These are phyloP conservation scores for Kurtzmaniella quercitrusa DNA, from an alignment of 1,139 yeast species.

Conservation along the genomic window DNA sequence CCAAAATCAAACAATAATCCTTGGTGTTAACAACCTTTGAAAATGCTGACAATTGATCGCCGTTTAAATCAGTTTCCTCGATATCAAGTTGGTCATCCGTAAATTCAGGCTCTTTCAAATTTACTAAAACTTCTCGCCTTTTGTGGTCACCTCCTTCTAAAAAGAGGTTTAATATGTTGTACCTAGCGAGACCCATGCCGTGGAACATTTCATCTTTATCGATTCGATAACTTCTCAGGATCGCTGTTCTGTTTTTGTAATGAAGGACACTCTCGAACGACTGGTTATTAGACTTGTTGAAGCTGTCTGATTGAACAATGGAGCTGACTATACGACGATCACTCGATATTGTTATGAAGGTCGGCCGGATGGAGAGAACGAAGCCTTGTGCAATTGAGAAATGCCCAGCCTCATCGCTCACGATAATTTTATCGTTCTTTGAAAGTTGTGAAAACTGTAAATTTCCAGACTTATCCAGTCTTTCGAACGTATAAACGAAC, in stretches of 20 bases:
- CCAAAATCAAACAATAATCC: slow-evolving; percentile 78
- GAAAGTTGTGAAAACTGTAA: slow-evolving; percentile 43
- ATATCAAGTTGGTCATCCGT: not conserved
- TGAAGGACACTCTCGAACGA: slow-evolving; percentile 45
- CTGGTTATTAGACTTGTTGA: slow-evolving; percentile 44
- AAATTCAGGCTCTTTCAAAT: slow-evolving; percentile 35
- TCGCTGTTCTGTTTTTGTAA: slow-evolving; percentile 11
- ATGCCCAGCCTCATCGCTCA: slow-evolving; percentile 81
- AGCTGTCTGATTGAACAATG: slow-evolving; percentile 34
- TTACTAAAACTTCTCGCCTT: slow-evolving; percentile 61
- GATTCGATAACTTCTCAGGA: slow-evolving; percentile 47
- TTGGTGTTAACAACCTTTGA: slow-evolving; percentile 58
- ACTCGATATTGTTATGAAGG: slow-evolving; percentile 39
- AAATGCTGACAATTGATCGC: slow-evolving; percentile 69
- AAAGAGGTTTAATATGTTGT: slow-evolving; percentile 67
- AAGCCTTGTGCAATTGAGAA: slow-evolving; percentile 68
- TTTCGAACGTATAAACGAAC: slow-evolving; percentile 47
- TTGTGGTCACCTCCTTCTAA: slow-evolving; percentile 48
- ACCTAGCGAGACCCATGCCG: slow-evolving; percentile 75
- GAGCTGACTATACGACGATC: slow-evolving; percentile 50
- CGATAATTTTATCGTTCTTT: slow-evolving; percentile 54
- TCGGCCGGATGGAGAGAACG: slow-evolving; percentile 41
- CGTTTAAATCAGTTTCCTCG: slow-evolving; percentile 39
- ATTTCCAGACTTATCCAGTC: slow-evolving; percentile 19
- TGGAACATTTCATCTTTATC: slow-evolving; percentile 78